Evolutionary conservation across 441 rosid genomes (phyloP).

Genomic region (Mallotus repandus): DNA sequence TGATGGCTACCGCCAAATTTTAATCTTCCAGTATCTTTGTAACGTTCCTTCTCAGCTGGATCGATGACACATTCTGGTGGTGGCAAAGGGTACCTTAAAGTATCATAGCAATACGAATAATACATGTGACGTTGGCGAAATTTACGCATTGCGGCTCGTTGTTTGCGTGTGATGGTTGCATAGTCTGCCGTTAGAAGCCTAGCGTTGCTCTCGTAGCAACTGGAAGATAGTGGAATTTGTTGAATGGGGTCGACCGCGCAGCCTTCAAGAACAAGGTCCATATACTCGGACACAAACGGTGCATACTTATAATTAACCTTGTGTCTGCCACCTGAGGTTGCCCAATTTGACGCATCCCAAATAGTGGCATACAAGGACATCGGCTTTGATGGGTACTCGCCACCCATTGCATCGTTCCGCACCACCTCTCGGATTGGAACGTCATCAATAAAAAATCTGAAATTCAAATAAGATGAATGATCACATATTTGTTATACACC

Average conservation of each 20-base stretch:
- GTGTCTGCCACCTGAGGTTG: slow-evolving; percentile 82
- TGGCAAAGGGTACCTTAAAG: slow-evolving; percentile 49
- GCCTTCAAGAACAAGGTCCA: slow-evolving; percentile 64
- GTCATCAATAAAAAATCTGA: slow-evolving; percentile 85
- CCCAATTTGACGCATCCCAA: slow-evolving; percentile 97
- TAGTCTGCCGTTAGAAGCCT: slow-evolving; percentile 42
- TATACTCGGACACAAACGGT: slow-evolving; percentile 71
- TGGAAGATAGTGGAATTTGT: slow-evolving; percentile 26
- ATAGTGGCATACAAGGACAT: slow-evolving; percentile 86
- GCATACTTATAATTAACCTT: slow-evolving; percentile 77
- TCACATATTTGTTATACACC: too few relatives aligned
- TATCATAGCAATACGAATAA: slow-evolving; percentile 82
- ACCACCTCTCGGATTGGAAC: slow-evolving; percentile 76
- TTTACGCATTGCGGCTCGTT: slow-evolving; percentile 53
- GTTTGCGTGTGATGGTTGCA: slow-evolving; percentile 35
- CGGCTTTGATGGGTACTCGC: slow-evolving; percentile 82
- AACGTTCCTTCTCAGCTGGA: slow-evolving; percentile 49
- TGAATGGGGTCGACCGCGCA: slow-evolving; percentile 67
- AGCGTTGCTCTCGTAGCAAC: slow-evolving; percentile 32
- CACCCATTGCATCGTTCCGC: slow-evolving; percentile 62
- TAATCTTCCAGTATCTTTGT: slow-evolving; percentile 61
- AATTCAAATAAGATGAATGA: too few relatives aligned
- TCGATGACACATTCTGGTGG: slow-evolving; percentile 64
- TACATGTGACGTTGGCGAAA: slow-evolving; percentile 73
- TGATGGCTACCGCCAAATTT: slow-evolving; percentile 66